Percentiles rank a stretch among this genome's conserved stretches.
phyloP scores from a whole-genome alignment of 768 basidiomycete genomes.

The Auriscalpium orientale region DNA sequence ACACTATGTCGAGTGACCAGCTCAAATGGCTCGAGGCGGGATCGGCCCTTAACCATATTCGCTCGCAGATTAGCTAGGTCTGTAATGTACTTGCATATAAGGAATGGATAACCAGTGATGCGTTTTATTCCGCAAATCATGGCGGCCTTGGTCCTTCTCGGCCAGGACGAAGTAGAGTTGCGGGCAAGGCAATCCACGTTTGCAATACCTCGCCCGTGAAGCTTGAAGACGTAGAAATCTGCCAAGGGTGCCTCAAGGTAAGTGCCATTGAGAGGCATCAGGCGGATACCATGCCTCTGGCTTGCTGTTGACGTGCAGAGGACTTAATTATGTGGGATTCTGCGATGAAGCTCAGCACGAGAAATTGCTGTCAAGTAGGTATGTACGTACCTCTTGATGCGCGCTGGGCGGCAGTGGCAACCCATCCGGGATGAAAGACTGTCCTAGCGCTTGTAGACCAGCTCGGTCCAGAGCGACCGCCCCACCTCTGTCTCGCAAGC shows the following conservation, averaged over 20 bases:
- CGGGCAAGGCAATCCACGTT: too few species aligned
- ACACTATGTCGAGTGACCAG: constrained; percentile 89
- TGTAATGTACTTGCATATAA: constrained; percentile 6
- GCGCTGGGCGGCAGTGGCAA: too few species aligned
- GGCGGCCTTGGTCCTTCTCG: neutral
- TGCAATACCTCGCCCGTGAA: too few species aligned
- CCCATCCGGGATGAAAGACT: constrained; percentile 6
- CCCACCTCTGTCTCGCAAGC: constrained; percentile 22
- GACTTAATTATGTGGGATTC: too few species aligned
- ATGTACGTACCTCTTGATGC: too few species aligned
- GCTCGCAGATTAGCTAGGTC: constrained; percentile 39
- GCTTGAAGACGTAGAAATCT: too few species aligned
- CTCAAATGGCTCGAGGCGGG: constrained; percentile 86
- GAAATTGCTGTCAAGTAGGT: neutral
- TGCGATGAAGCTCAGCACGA: too few species aligned
- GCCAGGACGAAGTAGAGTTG: too few species aligned
- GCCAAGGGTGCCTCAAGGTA: too few species aligned
- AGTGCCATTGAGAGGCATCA: too few species aligned
- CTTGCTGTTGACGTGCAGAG: too few species aligned
- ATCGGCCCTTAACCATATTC: constrained; percentile 85
- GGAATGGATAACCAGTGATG: constrained; percentile 2
- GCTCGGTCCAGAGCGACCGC: neutral
- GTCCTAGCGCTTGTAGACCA: constrained; percentile 7
- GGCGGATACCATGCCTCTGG: too few species aligned
- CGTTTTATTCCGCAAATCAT: constrained; percentile 2